A percentile compares a stretch with the other conserved stretches of the same genome.
These are phyloP conservation scores for Saturnispora quitensis DNA, from an alignment of 805 yeast species.

Conservation along the genomic window DNA sequence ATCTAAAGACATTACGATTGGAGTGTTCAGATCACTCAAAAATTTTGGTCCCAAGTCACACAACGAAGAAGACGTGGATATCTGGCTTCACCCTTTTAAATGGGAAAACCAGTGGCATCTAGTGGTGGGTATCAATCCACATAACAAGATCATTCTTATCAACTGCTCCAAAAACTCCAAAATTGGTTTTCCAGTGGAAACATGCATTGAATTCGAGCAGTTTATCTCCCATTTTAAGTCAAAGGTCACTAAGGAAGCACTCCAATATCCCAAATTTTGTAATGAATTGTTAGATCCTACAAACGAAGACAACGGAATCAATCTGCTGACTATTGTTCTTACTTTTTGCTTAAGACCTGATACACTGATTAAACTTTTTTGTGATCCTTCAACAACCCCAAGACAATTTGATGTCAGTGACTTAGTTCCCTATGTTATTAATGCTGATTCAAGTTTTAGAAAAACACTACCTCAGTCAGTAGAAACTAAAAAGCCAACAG, in stretches of 20 bases:
- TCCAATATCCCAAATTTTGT: conserved; percentile 20
- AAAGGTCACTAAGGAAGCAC: conserved; percentile 21
- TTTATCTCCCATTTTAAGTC: conserved; percentile 22
- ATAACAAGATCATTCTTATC: conserved; percentile 20
- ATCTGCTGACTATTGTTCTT: conserved; percentile 22
- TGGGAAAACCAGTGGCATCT: conserved; percentile 28
- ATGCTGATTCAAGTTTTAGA: conserved; percentile 14
- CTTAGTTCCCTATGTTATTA: conserved; percentile 20
- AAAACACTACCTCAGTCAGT: not conserved
- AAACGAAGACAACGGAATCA: conserved; percentile 22
- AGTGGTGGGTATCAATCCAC: conserved; percentile 23
- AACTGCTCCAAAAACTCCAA: conserved; percentile 18
- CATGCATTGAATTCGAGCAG: conserved; percentile 21
- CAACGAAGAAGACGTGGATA: conserved; percentile 8
- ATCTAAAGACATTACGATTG: not conserved
- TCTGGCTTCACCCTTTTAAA: conserved; percentile 25
- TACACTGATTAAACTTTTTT: conserved; percentile 14
- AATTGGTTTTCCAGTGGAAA: conserved; percentile 18
- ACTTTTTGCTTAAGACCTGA: conserved; percentile 21
- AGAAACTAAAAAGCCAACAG: not conserved
- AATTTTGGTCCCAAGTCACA: conserved; percentile 23
- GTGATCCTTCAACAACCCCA: conserved; percentile 18
- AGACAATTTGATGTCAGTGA: conserved; percentile 23
- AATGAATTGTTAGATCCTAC: conserved; percentile 20
- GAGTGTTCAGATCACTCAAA: conserved; percentile 16